Evolutionary conservation across 2,329 filamentous ascomycete genomes (phyloP).

Genomic region (Ophiosphaerella korrae): DNA sequence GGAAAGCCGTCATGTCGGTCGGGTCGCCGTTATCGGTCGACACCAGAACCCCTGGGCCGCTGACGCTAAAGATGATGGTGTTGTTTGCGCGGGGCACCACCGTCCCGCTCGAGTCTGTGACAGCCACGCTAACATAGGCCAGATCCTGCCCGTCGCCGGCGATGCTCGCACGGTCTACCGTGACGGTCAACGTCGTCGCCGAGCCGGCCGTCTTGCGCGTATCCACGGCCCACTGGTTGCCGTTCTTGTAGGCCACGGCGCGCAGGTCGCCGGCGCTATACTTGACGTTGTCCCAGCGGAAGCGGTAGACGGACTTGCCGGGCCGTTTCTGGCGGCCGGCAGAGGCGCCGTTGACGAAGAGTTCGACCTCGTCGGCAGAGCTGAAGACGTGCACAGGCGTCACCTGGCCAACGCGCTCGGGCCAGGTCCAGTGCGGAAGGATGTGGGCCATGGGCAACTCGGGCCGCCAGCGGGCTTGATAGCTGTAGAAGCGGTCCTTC

Average conservation of each 20-base stretch:
- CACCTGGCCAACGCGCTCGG: constrained; percentile 51
- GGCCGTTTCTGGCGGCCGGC: constrained; percentile 49
- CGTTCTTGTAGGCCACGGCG: constrained; percentile 57
- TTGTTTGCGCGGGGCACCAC: constrained; percentile 52
- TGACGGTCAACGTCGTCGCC: constrained; percentile 47
- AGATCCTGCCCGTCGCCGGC: constrained; percentile 53
- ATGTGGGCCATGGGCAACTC: constrained; percentile 58
- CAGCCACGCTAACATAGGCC: constrained; percentile 53
- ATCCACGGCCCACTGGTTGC: constrained; percentile 53
- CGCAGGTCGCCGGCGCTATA: constrained; percentile 56
- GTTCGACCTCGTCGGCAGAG: constrained; percentile 58
- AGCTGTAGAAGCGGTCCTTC: constrained; percentile 62
- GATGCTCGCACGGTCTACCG: constrained; percentile 50
- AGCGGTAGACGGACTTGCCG: constrained; percentile 51
- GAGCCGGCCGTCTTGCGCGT: constrained; percentile 51
- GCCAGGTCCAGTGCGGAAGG: constrained; percentile 64
- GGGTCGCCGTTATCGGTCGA: constrained; percentile 32
- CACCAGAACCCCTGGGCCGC: constrained; percentile 51
- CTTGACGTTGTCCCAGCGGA: constrained; percentile 59
- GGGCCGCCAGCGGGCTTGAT: constrained; percentile 60
- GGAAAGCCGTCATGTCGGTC: constrained; percentile 31
- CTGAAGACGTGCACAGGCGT: constrained; percentile 63
- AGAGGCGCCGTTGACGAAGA: constrained; percentile 59
- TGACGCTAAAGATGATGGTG: constrained; percentile 52
- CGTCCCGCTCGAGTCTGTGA: constrained; percentile 53